A percentile compares a stretch with the other conserved stretches of the same genome.
Conservation (phyloP, 345 rosid species). For the Linum tenue region DNA sequence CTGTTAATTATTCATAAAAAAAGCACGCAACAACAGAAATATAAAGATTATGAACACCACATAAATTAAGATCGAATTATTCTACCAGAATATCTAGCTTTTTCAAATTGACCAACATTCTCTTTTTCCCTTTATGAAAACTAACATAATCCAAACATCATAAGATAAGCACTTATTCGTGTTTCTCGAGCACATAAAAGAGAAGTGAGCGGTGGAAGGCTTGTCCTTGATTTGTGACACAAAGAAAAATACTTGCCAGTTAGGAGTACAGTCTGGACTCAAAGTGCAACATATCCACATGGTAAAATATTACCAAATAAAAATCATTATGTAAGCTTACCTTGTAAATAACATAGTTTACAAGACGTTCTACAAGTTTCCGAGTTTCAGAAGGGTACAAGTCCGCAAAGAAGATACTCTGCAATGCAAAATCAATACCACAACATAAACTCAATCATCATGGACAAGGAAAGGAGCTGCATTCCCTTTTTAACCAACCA, state of each 20-base stretch:
- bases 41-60: constrained; percentile 7
- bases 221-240: background rate
- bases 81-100: background rate
- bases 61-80: background rate
- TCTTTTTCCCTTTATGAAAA: background rate
- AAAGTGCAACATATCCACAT: background rate
- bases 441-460: background rate
- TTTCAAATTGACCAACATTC: background rate
- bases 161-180: background rate
- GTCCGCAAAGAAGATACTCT: constrained; percentile 80
- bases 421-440: constrained; percentile 23
- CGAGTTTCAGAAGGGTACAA: constrained; percentile 69
- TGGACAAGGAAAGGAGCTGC: background rate
- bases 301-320: background rate
- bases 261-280: background rate
- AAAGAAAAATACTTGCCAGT: background rate
- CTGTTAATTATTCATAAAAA: constrained; percentile 32
- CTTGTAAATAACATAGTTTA: constrained; percentile 93
- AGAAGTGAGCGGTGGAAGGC: background rate
- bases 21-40: constrained; percentile 3
- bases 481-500: background rate
- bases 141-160: background rate
- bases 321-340: constrained; percentile 29
- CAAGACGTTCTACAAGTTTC: constrained; percentile 79
- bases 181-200: constrained; percentile 3